A percentile compares a stretch with the other conserved stretches of the same genome.
phyloP scores from a whole-genome alignment of 176 grass and related monocot genomes.

The Calamus simplicifolius region DNA sequence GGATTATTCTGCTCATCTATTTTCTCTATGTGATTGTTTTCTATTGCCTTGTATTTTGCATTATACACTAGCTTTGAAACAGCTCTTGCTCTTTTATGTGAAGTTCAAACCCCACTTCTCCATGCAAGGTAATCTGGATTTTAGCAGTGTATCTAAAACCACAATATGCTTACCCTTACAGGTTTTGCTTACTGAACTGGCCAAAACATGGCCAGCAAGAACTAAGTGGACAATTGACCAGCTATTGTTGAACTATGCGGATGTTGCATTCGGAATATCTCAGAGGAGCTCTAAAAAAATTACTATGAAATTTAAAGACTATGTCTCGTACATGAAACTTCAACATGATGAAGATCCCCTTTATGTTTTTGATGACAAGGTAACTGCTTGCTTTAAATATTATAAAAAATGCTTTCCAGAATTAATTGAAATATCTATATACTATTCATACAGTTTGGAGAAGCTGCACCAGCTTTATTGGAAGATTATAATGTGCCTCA shows the following conservation, averaged over 20 bases:
- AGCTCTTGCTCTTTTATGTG: slow-evolving; percentile 3
- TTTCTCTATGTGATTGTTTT: slow-evolving; percentile 1
- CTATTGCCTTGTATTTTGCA: slow-evolving; percentile 7
- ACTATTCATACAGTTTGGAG: slow-evolving; percentile 66
- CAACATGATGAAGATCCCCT: slow-evolving; percentile 98
- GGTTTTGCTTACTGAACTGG: slow-evolving; percentile 71
- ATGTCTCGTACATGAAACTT: slow-evolving; percentile 85
- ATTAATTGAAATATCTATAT: slow-evolving; percentile 15
- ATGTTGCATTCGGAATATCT: slow-evolving; percentile 75
- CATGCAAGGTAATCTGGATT: no score
- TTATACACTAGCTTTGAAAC: background rate
- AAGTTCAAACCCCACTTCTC: no score
- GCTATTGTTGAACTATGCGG: slow-evolving; percentile 51
- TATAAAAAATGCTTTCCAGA: background rate
- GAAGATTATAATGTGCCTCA: slow-evolving; percentile 80
- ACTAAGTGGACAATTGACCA: slow-evolving; percentile 84
- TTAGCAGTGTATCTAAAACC: no score
- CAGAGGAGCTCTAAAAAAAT: slow-evolving; percentile 85
- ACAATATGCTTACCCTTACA: slow-evolving; percentile 17
- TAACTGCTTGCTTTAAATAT: slow-evolving; percentile 4
- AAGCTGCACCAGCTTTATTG: slow-evolving; percentile 58
- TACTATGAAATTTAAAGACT: slow-evolving; percentile 89
- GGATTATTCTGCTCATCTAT: no score
- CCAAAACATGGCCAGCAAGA: slow-evolving; percentile 75
- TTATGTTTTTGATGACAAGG: slow-evolving; percentile 97